Conservation (phyloP, 2,329 filamentous ascomycete species). For the Xylariaceae sp. region DNA sequence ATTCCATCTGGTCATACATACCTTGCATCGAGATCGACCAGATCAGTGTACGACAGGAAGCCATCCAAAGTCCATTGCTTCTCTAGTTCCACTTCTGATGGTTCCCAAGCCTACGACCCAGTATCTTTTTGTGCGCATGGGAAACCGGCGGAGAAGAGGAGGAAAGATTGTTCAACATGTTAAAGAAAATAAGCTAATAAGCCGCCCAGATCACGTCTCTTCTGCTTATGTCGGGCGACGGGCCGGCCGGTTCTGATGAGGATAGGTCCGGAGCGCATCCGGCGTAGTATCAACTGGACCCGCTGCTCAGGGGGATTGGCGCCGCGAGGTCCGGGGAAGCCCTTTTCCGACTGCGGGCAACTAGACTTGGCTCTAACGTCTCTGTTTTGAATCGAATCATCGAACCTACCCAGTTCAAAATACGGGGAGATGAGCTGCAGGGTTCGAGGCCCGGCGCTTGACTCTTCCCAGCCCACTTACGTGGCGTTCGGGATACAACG, state of each 20-base stretch:
- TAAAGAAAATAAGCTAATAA: too few species aligned
- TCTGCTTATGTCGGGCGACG: not conserved
- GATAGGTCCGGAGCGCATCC: not conserved
- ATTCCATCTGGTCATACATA: not conserved
- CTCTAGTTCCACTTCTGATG: not conserved
- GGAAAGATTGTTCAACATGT: not conserved
- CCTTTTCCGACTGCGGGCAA: not conserved
- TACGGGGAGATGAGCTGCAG: not conserved
- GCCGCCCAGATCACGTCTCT: not conserved
- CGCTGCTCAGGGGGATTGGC: not conserved
- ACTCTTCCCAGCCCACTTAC: not conserved
- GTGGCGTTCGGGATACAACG: slow-evolving; percentile 1
- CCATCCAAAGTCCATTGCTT: not conserved
- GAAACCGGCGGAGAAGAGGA: not conserved
- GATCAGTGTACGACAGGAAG: not conserved
- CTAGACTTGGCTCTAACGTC: not conserved
- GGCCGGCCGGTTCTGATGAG: not conserved
- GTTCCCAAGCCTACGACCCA: not conserved
- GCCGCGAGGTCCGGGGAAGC: not conserved
- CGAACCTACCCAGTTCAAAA: not conserved
- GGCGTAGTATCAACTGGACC: not conserved
- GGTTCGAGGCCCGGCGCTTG: not conserved
- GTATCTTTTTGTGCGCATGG: not conserved
- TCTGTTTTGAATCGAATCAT: not conserved
- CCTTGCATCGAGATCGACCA: not conserved